Base-by-base conservation (phyloP, 164 flowering plant species). In the Macadamia tetraphylla region DNA sequence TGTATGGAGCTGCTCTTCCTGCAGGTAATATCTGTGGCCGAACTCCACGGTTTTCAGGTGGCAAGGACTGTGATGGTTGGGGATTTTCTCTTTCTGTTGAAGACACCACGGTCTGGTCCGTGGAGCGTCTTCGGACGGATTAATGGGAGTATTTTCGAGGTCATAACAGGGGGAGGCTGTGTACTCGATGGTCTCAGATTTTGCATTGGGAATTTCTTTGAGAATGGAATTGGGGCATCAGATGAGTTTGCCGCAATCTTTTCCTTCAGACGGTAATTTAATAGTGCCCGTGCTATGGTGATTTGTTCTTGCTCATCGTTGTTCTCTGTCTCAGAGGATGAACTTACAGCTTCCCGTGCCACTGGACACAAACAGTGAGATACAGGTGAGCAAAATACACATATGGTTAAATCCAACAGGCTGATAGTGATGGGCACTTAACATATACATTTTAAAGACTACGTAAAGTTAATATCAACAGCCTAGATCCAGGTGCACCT, bases 231-330 rank as follows among this genome's bases (percentile, higher is more conserved):
- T 6, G 80, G 78, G 13, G 75, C 71, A 60, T 64, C 75, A 44
- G 83, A 74, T 18, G 81, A 71, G 65, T 79, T 83, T 46, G 81
- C 75, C 75, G 73, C 71, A 48, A 84, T 76, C 79, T 82, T 87
- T 74, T 90, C 95, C 81, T 90, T 90, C 70, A 77, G 53, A 17
- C 86, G 86, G 63, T 84, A 94, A 56, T 87, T 90, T 70, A 84
- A 67, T 6, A 94, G 75, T 30, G 96, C 98, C n/a, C 94, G 79
- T 14, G 99, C 97, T 63, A 94, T 84, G 57, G 88, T 88, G 58
- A 90, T 81, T 78, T 94, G 98, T 69, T 92, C 99, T 63, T 87
- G 86, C 79, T 90, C 97, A 53, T 92, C 98, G 53, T 65, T 87
- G 80, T 79, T 84, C 74, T 86, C 89, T 15, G 78, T 72, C 67